Percentiles rank a stretch among this genome's conserved stretches.
Conservation (phyloP, 2,329 filamentous ascomycete genomes). For the Paracoccidioides brasiliensis region DNA sequence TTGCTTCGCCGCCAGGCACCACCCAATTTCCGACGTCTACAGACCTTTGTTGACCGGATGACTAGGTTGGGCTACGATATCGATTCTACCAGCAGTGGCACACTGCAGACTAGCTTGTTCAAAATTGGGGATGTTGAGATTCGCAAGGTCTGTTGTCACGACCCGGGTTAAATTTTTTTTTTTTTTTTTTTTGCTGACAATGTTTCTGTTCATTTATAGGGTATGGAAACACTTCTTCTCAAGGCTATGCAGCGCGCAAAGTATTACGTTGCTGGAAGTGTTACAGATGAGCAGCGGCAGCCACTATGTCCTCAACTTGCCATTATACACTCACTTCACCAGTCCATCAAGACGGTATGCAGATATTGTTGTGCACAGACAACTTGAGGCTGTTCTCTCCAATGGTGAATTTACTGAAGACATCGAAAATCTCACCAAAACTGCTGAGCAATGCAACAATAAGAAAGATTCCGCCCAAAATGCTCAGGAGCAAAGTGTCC, state of each 20-base stretch:
- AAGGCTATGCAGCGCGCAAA: conserved; percentile 96
- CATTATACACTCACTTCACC: conserved; percentile 94
- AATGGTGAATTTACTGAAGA: conserved; percentile 84
- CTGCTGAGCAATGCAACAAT: conserved; percentile 88
- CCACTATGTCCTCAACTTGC: conserved; percentile 91
- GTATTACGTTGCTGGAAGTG: conserved; percentile 78
- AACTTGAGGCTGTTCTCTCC: conserved; percentile 76
- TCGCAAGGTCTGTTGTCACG: conserved; percentile 49
- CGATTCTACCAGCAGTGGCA: conserved; percentile 77
- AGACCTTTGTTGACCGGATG: conserved; percentile 89
- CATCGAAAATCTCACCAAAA: conserved; percentile 76
- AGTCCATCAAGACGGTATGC: conserved; percentile 89
- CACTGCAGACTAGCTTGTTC: conserved; percentile 88
- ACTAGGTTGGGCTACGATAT: conserved; percentile 79
- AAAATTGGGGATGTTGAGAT: conserved; percentile 78
- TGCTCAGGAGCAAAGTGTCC: conserved; percentile 95
- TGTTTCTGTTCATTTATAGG: conserved; percentile 30
- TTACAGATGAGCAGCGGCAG: conserved; percentile 60
- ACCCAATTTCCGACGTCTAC: conserved; percentile 76
- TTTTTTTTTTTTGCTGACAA: conserved; percentile 5
- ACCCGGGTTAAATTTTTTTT: not conserved
- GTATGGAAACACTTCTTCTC: conserved; percentile 89
- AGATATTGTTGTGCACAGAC: conserved; percentile 88
- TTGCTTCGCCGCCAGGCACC: conserved; percentile 74
- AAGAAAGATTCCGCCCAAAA: conserved; percentile 98